Evolutionary conservation across 2,329 filamentous ascomycete genomes (phyloP), one percentile per base, ranked within the genome.

Genomic region (Scedosporium dehoogii): DNA sequence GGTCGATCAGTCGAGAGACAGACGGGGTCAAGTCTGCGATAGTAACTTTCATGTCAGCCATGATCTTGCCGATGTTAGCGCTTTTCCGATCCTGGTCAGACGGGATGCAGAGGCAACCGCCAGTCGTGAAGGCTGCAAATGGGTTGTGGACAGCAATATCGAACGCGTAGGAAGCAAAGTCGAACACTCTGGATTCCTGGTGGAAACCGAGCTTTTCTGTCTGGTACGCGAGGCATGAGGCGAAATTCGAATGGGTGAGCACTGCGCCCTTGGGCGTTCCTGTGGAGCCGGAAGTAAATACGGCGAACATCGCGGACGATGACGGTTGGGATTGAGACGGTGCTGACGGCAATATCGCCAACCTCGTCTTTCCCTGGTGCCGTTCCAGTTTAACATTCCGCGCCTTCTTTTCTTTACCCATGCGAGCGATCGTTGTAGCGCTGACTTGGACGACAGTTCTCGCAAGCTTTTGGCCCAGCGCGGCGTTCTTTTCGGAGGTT

Each of bases 201-300:
- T 62, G 64, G 38, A 74, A 67, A 42, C 58, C 41, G 46, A 69
- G 63, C 2, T 62, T 64, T 14, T 62, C 16, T 9, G 64, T 64
- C 57, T 70, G 66, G 14, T 76, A 76, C n/a, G 77, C 64, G 6
- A 76, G 75, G 38, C 78, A 76, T 57, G 76, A 78, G 29, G 76
- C 76, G 63, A 77, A 79, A 60, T 78, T 79, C 41, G 69, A 72
- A 63, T 81, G 79, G 2, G 75, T 75, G 62, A 81, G 73, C 51
- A 86, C 76, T 73, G 25, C 25, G 25, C 25, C 25, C 25, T 27
- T 27, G 25, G 25, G 25, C 3, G 25, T 27, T 27, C 25, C 25
- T 5, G 25, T 27, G 5, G 25, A 27, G 25, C 25, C 25, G 25
- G 25, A 27, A 27, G 25, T 27, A 27, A 27, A 27, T 27, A 27